Percentiles rank a stretch among this genome's conserved stretches.
These are phyloP conservation scores for Cryptococcus sp. DNA, from an alignment of 1,284 basidiomycete genomes.

Conservation along the genomic window DNA sequence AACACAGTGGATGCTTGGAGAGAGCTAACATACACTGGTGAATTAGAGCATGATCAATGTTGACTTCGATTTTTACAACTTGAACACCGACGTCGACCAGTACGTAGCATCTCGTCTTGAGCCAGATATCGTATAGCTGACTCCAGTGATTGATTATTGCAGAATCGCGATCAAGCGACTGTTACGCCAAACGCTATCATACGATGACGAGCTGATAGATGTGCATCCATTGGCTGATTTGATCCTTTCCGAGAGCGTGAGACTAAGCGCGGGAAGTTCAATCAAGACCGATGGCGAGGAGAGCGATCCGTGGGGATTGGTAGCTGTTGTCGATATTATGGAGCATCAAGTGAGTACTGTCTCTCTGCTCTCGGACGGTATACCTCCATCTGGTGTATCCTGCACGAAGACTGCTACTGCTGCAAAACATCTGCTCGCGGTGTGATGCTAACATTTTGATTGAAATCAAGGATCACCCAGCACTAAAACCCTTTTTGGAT, in stretches of 20 bases:
- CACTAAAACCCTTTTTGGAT: slow-evolving; percentile 67
- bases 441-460: neutral
- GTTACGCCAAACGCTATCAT: slow-evolving; percentile 73
- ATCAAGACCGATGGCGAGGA: slow-evolving; percentile 88
- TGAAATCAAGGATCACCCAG: slow-evolving; percentile 58
- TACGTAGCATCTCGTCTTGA: slow-evolving; percentile 16
- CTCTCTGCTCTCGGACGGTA: neutral
- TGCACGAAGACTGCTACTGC: no score
- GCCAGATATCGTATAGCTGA: neutral
- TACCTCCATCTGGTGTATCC: neutral
- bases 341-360: slow-evolving; percentile 63
- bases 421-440: neutral
- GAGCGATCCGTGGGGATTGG: slow-evolving; percentile 80
- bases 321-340: slow-evolving; percentile 79
- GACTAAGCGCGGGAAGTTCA: slow-evolving; percentile 65
- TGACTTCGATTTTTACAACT: slow-evolving; percentile 89
- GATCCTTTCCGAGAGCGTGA: slow-evolving; percentile 63
- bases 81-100: slow-evolving; percentile 78
- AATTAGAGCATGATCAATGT: slow-evolving; percentile 69
- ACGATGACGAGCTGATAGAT: slow-evolving; percentile 72
- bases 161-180: slow-evolving; percentile 76
- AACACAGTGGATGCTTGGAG: neutral
- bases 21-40: slow-evolving; percentile 5
- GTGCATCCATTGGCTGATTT: slow-evolving; percentile 74
- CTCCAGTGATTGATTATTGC: neutral